Evolutionary conservation across 2,329 filamentous ascomycete species (phyloP).

Genomic region (Fusarium cicatricum): DNA sequence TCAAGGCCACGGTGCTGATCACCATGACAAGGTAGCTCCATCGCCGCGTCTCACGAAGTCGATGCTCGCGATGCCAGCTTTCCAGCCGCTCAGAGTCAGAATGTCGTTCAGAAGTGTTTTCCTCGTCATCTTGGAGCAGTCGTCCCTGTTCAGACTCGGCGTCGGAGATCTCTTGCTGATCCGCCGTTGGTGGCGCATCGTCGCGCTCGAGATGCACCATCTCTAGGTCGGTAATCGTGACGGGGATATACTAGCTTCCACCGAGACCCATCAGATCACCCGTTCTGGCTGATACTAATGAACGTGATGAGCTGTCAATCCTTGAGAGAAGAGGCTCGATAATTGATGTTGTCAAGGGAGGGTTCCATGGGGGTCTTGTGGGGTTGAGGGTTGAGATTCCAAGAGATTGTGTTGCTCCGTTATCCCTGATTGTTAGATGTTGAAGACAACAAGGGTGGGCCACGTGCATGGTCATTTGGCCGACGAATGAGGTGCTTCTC

Average conservation of each 20-base stretch:
- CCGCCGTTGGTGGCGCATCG: slow-evolving; percentile 20
- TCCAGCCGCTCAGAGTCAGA: slow-evolving; percentile 30
- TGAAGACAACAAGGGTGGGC: slow-evolving; percentile 19
- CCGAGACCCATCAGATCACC: slow-evolving; percentile 9
- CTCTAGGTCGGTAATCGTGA: slow-evolving; percentile 19
- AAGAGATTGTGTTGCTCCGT: slow-evolving; percentile 1
- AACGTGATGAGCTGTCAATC: background rate
- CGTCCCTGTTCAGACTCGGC: slow-evolving; percentile 21
- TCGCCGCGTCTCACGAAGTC: slow-evolving; percentile 27
- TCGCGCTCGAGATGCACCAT: slow-evolving; percentile 28
- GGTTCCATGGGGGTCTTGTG: slow-evolving; percentile 1
- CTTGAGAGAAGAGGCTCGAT: background rate
- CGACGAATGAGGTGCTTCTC: slow-evolving; percentile 17
- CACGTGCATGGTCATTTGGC: slow-evolving; percentile 28
- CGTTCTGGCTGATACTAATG: background rate
- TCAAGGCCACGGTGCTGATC: slow-evolving; percentile 25
- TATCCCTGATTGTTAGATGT: slow-evolving; percentile 28
- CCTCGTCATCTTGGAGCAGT: slow-evolving; percentile 17
- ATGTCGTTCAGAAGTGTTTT: slow-evolving; percentile 10
- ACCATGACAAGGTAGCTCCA: slow-evolving; percentile 37
- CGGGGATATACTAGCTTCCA: slow-evolving; percentile 18
- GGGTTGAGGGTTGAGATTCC: background rate
- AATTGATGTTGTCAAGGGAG: background rate
- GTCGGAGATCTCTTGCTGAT: slow-evolving; percentile 20
- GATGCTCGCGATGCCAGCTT: slow-evolving; percentile 30